A percentile compares a stretch with the other conserved stretches of the same genome.
These are phyloP conservation scores for Diaporthe longicolla DNA, from an alignment of 2,329 filamentous ascomycete genomes.

Conservation along the genomic window DNA sequence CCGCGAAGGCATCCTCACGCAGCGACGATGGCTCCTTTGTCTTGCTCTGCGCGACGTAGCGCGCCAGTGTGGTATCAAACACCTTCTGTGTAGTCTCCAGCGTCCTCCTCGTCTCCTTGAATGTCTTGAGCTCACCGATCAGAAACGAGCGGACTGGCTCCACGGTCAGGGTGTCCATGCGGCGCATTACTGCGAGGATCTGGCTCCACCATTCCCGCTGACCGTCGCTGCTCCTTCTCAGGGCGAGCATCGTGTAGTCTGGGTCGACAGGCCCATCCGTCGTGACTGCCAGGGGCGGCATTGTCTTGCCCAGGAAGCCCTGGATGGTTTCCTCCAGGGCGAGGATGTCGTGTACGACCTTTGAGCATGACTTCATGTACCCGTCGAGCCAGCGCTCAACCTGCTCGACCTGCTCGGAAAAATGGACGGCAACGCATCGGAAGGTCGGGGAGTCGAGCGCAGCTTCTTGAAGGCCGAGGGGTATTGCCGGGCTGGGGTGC, in stretches of 20 bases:
- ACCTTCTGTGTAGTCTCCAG: constrained; percentile 86
- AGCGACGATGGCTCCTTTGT: constrained; percentile 93
- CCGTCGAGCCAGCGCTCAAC: constrained; percentile 91
- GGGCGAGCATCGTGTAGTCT: constrained; percentile 91
- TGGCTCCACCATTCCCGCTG: constrained; percentile 90
- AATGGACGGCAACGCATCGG: constrained; percentile 87
- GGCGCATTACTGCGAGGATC: constrained; percentile 80
- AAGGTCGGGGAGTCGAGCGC: constrained; percentile 97
- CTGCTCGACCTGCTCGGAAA: constrained; percentile 90
- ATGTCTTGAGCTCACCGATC: constrained; percentile 81
- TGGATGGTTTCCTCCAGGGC: constrained; percentile 86
- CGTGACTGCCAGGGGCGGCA: constrained; percentile 76
- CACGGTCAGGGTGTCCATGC: constrained; percentile 81
- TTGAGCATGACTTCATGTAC: constrained; percentile 67
- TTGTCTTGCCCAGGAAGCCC: constrained; percentile 80
- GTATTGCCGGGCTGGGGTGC: constrained; percentile 63
- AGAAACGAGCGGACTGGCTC: constrained; percentile 89
- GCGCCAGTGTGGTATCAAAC: constrained; percentile 84
- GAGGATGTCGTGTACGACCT: constrained; percentile 73
- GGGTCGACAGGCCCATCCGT: constrained; percentile 92
- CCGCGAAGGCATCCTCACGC: constrained; percentile 93
- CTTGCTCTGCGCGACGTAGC: constrained; percentile 89
- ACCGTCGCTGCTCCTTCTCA: constrained; percentile 88
- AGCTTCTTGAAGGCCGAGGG: constrained; percentile 93
- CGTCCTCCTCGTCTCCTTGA: constrained; percentile 85